phyloP scores from a whole-genome alignment of 306 rosid genomes.

The Dicorynia guianensis region DNA sequence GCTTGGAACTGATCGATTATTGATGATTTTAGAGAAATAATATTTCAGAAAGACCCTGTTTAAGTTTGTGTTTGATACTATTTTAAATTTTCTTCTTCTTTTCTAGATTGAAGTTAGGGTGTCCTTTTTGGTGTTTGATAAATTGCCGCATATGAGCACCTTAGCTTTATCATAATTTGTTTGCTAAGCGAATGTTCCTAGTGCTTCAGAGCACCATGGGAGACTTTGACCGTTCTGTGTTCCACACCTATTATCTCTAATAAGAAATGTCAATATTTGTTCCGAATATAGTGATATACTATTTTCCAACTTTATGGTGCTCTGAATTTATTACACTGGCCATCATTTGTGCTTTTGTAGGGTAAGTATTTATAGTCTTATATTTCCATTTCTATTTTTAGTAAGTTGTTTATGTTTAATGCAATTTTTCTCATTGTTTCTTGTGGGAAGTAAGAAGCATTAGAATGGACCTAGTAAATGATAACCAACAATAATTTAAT shows the following conservation, averaged over 20 bases:
- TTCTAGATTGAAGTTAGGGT: not conserved
- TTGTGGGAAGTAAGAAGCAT: not conserved
- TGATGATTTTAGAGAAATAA: not conserved
- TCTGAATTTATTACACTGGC: not conserved
- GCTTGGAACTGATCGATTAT: not conserved
- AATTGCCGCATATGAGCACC: constrained; percentile 14
- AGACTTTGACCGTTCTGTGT: no score
- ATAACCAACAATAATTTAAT: no score
- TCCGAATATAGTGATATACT: not conserved
- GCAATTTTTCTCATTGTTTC: not conserved
- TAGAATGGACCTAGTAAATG: not conserved
- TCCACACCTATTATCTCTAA: no score
- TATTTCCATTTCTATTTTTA: not conserved
- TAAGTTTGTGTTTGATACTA: not conserved
- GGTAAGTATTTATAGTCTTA: not conserved
- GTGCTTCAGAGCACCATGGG: no score
- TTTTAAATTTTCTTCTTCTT: not conserved
- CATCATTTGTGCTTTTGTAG: not conserved
- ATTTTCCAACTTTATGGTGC: not conserved
- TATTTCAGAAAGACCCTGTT: not conserved
- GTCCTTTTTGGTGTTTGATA: constrained; percentile 32
- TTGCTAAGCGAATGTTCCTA: not conserved
- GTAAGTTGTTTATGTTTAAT: not conserved
- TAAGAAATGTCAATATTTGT: no score
- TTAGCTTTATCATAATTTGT: not conserved